A percentile compares a stretch with the other conserved stretches of the same genome.
Evolutionary conservation across 805 yeast species (phyloP).

Genomic region (Sporopachydermia quercuum): DNA sequence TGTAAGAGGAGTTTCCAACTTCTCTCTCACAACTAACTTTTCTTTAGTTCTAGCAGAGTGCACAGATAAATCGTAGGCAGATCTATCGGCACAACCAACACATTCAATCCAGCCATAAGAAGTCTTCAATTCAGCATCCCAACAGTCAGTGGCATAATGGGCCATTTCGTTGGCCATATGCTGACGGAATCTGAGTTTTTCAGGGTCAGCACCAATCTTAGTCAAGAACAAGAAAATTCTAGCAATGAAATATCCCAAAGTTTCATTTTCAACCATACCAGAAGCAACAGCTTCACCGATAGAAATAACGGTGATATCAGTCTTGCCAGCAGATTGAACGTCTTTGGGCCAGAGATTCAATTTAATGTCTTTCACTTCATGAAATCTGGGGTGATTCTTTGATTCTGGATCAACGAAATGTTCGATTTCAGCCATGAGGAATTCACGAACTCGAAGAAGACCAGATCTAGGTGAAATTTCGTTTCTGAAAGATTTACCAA

Average conservation of each 20-base stretch:
- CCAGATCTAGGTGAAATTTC: conserved; percentile 99
- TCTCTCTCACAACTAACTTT: conserved; percentile 86
- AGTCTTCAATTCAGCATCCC: conserved; percentile 96
- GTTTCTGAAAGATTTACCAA: conserved; percentile 97
- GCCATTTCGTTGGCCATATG: conserved; percentile 99
- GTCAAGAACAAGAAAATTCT: conserved; percentile 75
- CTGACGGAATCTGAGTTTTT: conserved; percentile 88
- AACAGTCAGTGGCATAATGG: conserved; percentile 97
- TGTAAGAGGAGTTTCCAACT: conserved; percentile 67
- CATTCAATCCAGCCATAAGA: conserved; percentile 99
- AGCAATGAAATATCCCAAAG: conserved; percentile 92
- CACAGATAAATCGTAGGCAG: conserved; percentile 93
- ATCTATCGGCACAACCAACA: conserved; percentile 99
- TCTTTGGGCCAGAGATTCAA: conserved; percentile 74
- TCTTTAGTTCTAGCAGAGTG: conserved; percentile 92
- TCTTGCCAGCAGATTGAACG: conserved; percentile 76
- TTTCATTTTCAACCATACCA: conserved; percentile 90
- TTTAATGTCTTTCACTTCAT: conserved; percentile 55
- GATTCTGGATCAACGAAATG: conserved; percentile 91
- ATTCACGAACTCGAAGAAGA: conserved; percentile 93
- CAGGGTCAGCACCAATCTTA: conserved; percentile 81
- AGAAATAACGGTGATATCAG: conserved; percentile 45
- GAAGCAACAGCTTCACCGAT: conserved; percentile 83
- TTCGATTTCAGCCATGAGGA: conserved; percentile 98
- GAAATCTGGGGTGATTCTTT: conserved; percentile 71